Percentiles rank a stretch among this genome's conserved stretches.
Conservation (phyloP, 371 early-diverging fungal species). For the Apophysomyces trapeziformis region DNA sequence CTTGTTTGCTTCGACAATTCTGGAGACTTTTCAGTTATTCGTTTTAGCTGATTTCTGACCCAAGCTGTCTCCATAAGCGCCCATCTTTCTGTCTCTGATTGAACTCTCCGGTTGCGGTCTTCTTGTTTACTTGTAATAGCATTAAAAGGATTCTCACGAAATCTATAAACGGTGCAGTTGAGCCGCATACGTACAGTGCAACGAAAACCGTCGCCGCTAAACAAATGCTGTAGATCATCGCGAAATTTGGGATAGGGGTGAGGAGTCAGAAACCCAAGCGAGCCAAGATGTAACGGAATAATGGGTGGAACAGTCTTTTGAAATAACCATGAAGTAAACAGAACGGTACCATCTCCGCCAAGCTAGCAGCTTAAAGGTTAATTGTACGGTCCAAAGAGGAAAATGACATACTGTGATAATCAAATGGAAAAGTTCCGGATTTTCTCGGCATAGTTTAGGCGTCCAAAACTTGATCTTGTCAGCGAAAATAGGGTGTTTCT, state of each 20-base stretch:
- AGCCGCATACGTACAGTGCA: constrained; percentile 88
- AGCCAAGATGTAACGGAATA: constrained; percentile 87
- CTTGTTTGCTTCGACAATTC: constrained; percentile 16
- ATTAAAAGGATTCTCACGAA: constrained; percentile 23
- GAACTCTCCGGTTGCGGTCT: background rate
- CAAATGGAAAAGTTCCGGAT: constrained; percentile 73
- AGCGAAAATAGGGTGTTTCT: constrained; percentile 44
- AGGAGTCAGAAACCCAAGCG: constrained; percentile 90
- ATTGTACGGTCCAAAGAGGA: no score
- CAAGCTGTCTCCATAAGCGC: constrained; percentile 37
- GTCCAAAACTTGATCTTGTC: constrained; percentile 77
- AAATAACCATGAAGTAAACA: constrained; percentile 89
- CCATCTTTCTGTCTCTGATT: constrained; percentile 13
- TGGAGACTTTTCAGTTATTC: constrained; percentile 3
- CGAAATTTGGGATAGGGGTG: constrained; percentile 60
- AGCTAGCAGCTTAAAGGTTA: constrained; percentile 40
- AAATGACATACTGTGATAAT: constrained; percentile 63
- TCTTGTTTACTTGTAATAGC: constrained; percentile 9
- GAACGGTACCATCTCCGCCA: constrained; percentile 89
- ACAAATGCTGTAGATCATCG: constrained; percentile 55
- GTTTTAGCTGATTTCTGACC: constrained; percentile 30
- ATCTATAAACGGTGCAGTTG: constrained; percentile 76
- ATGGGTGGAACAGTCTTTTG: constrained; percentile 87
- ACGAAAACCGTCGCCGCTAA: constrained; percentile 62
- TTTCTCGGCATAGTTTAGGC: constrained; percentile 66